A percentile compares a stretch with the other conserved stretches of the same genome.
Conservation (phyloP, 139 green algal genomes). For the Pedinophyceae sp. region DNA sequence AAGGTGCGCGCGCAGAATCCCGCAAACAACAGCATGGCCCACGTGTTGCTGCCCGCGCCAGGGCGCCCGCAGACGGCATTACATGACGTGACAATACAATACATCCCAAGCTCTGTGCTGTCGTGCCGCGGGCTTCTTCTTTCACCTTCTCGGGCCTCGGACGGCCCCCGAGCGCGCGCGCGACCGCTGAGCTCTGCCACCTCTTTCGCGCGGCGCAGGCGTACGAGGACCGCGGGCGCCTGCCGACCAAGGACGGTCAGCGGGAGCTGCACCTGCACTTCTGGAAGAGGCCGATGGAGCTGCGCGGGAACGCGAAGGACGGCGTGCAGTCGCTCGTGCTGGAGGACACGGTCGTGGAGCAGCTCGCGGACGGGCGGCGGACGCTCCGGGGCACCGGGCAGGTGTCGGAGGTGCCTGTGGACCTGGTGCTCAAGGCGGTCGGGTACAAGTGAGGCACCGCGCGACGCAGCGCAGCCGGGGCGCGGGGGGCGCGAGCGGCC, state of each 20-base stretch:
- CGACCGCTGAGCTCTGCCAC: not conserved
- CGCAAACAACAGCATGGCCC: too few relatives aligned
- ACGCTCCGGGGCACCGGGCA: slow-evolving; percentile 45
- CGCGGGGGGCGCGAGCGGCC: too few relatives aligned
- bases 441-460: slow-evolving; percentile 58
- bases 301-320: slow-evolving; percentile 12
- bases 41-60: too few relatives aligned
- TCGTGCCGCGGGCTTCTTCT: too few relatives aligned
- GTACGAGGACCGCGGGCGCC: not conserved
- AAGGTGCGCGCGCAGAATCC: too few relatives aligned
- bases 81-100: not conserved
- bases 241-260: not conserved
- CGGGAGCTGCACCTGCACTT: slow-evolving; percentile 55
- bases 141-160: too few relatives aligned
- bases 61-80: not conserved
- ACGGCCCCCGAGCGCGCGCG: too few relatives aligned
- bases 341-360: slow-evolving; percentile 23
- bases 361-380: slow-evolving; percentile 7
- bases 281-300: slow-evolving; percentile 35
- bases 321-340: slow-evolving; percentile 12
- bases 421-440: slow-evolving; percentile 66
- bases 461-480: too few relatives aligned
- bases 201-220: slow-evolving; percentile 5
- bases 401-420: slow-evolving; percentile 30
- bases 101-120: not conserved